Evolutionary conservation across 768 basidiomycete species (phyloP), one percentile per base, ranked within the genome.

Genomic region (Boletus insuetus): DNA sequence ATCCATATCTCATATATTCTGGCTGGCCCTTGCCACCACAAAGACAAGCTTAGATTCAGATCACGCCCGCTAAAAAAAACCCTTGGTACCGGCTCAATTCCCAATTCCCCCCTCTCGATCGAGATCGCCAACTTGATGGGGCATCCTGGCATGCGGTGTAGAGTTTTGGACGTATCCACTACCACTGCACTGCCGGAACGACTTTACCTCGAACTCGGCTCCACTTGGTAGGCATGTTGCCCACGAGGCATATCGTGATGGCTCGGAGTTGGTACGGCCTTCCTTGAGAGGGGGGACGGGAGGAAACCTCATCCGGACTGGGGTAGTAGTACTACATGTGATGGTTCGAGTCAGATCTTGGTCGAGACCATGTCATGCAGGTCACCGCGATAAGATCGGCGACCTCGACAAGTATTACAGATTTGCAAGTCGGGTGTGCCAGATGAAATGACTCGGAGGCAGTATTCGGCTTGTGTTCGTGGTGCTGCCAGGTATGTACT

Each of bases 341-440:
- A 17, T 12, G 29, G 29, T 40, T 35, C 35, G 29, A 6, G 39
- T 34, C 43, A 24, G 48, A 49, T 41, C 52, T 54, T 45, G 46
- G 48, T 22, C 19, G 26, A 42, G 24, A 9, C 40, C 24, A 24
- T 19, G 24, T 39, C 34, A 45, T 56, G 24, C 17, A 29, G 20
- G 31, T 50, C 37, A 19, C 11, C 44, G 43, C 37, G 46, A 56
- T 52, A 46, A 61, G 59, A 62, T 60, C 26, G 54, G 40, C 38
- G 10, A 29, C 29, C 19, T 46, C 13, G 26, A 29, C 8, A 26
- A 1, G 26, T 29, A 29, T 29, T 9, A 29, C n/a, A 19, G 49
- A 42, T 50, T 41, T 32, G 40, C 29, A 20, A 20, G n/a, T 6
- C 16, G 41, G 8, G 29, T 40, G 19, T 40, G 9, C 19, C 40